These are phyloP conservation scores for Colletotrichum cereale DNA, from an alignment of 2,329 filamentous ascomycete genomes.

Conservation along the genomic window DNA sequence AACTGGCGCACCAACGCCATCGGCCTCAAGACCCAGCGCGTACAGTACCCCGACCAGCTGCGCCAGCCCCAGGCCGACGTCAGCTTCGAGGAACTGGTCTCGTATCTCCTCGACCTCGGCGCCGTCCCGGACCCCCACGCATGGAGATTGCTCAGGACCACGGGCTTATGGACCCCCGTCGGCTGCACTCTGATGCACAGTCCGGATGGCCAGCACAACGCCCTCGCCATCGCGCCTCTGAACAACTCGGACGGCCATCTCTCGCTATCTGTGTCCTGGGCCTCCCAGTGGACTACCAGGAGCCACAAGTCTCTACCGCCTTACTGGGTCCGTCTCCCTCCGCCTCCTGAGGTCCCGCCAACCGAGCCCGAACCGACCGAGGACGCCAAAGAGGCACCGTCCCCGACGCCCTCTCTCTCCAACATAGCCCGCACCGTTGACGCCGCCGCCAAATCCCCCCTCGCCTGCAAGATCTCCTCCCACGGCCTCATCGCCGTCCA, in stretches of 20 bases:
- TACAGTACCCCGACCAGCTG: conserved; percentile 71
- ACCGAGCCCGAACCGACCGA: not conserved
- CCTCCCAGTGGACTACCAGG: conserved; percentile 65
- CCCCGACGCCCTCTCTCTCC: conserved; percentile 48
- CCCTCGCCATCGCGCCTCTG: conserved; percentile 65
- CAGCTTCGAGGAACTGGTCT: conserved; percentile 70
- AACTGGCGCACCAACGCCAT: conserved; percentile 75
- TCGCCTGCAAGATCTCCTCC: conserved; percentile 63
- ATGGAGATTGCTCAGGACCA: conserved; percentile 67
- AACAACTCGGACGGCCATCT: conserved; percentile 73
- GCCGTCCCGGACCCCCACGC: conserved; percentile 71
- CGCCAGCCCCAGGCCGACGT: conserved; percentile 66
- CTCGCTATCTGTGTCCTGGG: conserved; percentile 69
- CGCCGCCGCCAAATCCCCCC: conserved; percentile 47
- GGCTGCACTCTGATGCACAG: conserved; percentile 69
- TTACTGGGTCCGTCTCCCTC: conserved; percentile 68
- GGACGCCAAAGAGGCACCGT: conserved; percentile 32
- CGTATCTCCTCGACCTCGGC: conserved; percentile 73
- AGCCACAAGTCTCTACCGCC: conserved; percentile 66
- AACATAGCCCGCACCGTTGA: conserved; percentile 50
- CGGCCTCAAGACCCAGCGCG: conserved; percentile 71
- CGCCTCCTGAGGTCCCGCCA: conserved; percentile 39
- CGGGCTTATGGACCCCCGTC: conserved; percentile 71
- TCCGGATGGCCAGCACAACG: conserved; percentile 61
- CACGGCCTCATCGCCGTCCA: conserved; percentile 62